These are phyloP conservation scores for Clavariopsis aquatica DNA, from an alignment of 495 filamentous ascomycete species.

Conservation along the genomic window DNA sequence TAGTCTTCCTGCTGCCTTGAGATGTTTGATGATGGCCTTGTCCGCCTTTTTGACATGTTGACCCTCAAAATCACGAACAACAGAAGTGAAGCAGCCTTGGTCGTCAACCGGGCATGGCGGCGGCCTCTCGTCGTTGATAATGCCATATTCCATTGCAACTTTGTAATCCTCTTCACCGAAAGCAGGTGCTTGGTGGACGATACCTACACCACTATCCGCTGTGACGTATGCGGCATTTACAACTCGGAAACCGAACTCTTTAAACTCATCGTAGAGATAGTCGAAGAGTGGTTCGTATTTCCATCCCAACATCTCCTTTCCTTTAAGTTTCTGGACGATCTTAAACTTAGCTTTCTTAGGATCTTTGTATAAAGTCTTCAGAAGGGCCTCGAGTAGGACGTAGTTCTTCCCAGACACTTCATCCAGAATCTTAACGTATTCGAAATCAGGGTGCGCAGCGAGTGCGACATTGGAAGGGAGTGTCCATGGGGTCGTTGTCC, in stretches of 20 bases:
- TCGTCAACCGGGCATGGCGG: constrained; percentile 92
- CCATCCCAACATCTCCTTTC: constrained; percentile 87
- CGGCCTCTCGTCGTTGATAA: constrained; percentile 72
- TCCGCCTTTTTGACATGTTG: constrained; percentile 94
- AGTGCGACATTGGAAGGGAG: constrained; percentile 81
- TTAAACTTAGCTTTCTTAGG: constrained; percentile 97
- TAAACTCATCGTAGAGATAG: constrained; percentile 93
- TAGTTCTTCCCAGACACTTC: constrained; percentile 79
- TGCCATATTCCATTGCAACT: constrained; percentile 72
- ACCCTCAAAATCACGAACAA: constrained; percentile 81
- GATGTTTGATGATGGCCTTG: constrained; percentile 88
- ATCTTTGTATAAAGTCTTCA: constrained; percentile 89
- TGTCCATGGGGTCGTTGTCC: constrained; percentile 94
- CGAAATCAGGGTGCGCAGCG: constrained; percentile 83
- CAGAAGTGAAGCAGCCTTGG: constrained; percentile 73
- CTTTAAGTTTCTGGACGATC: constrained; percentile 77
- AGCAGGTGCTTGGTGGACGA: constrained; percentile 93
- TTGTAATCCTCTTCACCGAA: constrained; percentile 98
- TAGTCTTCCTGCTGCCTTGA: constrained; percentile 77
- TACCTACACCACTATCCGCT: constrained; percentile 87
- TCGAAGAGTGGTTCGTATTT: constrained; percentile 88
- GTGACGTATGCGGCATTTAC: constrained; percentile 89
- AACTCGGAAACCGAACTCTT: constrained; percentile 81
- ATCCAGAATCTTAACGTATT: constrained; percentile 91
- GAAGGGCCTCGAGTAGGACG: constrained; percentile 80